These are phyloP conservation scores for Fusarium euwallaceae DNA, from an alignment of 2,329 filamentous ascomycete genomes.

Conservation along the genomic window DNA sequence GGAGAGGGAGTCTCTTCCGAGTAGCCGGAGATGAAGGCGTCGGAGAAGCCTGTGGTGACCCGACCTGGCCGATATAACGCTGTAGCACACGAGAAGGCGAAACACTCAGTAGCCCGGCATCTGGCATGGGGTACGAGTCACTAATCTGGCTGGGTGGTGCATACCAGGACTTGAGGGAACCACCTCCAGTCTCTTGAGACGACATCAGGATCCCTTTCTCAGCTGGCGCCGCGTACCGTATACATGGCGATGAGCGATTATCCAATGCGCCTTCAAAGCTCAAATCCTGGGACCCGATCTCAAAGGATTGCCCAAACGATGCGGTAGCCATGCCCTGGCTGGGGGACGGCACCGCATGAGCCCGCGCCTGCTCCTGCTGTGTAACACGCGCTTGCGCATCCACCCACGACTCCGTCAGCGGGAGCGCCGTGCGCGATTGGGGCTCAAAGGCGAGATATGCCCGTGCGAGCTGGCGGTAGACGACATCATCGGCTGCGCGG, in stretches of 20 bases:
- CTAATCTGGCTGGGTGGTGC: conserved; percentile 64
- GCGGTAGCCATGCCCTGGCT: conserved; percentile 21
- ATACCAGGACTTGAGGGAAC: conserved; percentile 54
- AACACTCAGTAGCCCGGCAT: conserved; percentile 42
- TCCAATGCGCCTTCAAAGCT: conserved; percentile 62
- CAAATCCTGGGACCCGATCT: conserved; percentile 54
- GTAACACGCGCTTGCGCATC: conserved; percentile 5
- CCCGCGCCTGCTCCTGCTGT: conserved; percentile 8
- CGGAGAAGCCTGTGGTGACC: conserved; percentile 40
- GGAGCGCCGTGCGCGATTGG: conserved; percentile 25
- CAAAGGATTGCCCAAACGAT: conserved; percentile 40
- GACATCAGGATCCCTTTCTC: conserved; percentile 7
- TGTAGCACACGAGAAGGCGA: conserved; percentile 67
- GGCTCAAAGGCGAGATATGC: conserved; percentile 65
- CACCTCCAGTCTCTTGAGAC: conserved; percentile 18
- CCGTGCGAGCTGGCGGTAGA: conserved; percentile 63
- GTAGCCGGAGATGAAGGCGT: conserved; percentile 37
- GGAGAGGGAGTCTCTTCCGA: conserved; percentile 4
- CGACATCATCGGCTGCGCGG: conserved; percentile 60
- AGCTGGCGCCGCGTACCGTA: conserved; percentile 24
- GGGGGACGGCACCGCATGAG: conserved; percentile 19
- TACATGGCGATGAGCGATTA: conserved; percentile 55
- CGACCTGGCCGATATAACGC: conserved; percentile 57
- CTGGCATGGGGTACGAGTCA: conserved; percentile 65
- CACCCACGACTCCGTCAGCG: conserved; percentile 1